Evolutionary conservation across 1,139 yeast species (phyloP).

Genomic region (Nadsonia commutata): DNA sequence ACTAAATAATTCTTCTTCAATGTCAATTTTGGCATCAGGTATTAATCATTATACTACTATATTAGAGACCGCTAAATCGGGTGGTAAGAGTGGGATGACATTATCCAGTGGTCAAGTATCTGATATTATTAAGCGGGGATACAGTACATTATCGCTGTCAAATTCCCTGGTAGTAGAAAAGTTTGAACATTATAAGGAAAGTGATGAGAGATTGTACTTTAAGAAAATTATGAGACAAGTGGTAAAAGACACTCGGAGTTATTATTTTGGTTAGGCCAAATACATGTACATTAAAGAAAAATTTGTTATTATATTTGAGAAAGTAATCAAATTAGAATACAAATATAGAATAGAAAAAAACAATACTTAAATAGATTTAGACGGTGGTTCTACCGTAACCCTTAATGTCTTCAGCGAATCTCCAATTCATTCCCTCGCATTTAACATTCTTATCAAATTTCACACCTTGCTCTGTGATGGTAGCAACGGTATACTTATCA

Average conservation of each 20-base stretch:
- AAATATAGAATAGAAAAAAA: not conserved
- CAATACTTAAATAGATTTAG: not conserved
- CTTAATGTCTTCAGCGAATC: constrained; percentile 70
- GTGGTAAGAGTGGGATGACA: constrained; percentile 2
- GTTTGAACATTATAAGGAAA: constrained; percentile 4
- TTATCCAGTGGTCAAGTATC: not conserved
- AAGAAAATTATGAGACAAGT: constrained; percentile 3
- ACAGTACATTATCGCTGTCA: constrained; percentile 3
- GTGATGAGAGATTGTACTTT: constrained; percentile 2
- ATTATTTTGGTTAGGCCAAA: not conserved
- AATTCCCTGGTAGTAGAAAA: constrained; percentile 2
- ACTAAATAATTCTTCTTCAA: constrained; percentile 1
- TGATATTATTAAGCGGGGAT: constrained; percentile 1
- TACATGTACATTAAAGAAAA: no score
- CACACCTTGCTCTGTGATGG: constrained; percentile 50
- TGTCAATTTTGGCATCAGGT: constrained; percentile 4
- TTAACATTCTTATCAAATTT: constrained; percentile 49
- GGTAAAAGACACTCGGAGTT: not conserved
- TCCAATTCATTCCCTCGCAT: constrained; percentile 76
- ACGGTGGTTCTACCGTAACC: constrained; percentile 55
- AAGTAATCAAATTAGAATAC: not conserved
- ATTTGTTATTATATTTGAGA: no score
- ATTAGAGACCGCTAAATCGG: constrained; percentile 2
- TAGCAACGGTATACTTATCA: constrained; percentile 71
- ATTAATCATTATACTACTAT: constrained; percentile 3